Conservation (phyloP, 257 asterid genomes). For the Cynanchum wilfordii region DNA sequence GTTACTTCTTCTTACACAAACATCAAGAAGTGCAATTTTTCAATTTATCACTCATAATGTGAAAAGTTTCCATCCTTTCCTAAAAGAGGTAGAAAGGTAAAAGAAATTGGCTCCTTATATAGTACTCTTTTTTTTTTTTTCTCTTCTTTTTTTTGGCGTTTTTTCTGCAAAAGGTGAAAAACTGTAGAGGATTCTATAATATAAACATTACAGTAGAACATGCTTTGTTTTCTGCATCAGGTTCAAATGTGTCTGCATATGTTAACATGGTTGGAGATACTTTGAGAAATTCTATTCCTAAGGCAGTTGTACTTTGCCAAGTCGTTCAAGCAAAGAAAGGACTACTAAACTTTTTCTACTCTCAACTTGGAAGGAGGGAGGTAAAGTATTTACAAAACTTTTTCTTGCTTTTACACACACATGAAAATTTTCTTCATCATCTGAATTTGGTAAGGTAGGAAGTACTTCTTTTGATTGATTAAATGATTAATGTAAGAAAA, state of each 20-base stretch:
- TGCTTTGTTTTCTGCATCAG: conserved; percentile 30
- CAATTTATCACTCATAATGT: too few relatives aligned
- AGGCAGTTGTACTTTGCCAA: conserved; percentile 98
- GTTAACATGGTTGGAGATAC: conserved; percentile 81
- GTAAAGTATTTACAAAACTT: conserved; percentile 29
- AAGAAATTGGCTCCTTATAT: too few relatives aligned
- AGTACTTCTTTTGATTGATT: neutral
- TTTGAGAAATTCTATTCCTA: conserved; percentile 73
- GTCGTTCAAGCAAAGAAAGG: conserved; percentile 84
- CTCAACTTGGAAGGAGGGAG: conserved; percentile 92
- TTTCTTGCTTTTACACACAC: neutral
- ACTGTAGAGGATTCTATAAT: neutral
- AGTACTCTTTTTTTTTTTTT: neutral
- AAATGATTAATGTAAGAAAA: neutral
- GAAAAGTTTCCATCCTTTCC: too few relatives aligned
- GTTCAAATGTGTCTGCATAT: conserved; percentile 77
- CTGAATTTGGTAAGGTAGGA: neutral
- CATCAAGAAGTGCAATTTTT: neutral
- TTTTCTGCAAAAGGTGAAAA: neutral
- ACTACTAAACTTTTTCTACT: conserved; percentile 66
- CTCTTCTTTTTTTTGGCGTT: neutral
- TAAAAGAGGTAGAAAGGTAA: too few relatives aligned
- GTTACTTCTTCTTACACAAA: neutral
- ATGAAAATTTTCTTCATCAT: neutral
- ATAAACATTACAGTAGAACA: neutral